Base-by-base conservation (phyloP, 352 stramenopile genomes). In the Globisporangium parvum region DNA sequence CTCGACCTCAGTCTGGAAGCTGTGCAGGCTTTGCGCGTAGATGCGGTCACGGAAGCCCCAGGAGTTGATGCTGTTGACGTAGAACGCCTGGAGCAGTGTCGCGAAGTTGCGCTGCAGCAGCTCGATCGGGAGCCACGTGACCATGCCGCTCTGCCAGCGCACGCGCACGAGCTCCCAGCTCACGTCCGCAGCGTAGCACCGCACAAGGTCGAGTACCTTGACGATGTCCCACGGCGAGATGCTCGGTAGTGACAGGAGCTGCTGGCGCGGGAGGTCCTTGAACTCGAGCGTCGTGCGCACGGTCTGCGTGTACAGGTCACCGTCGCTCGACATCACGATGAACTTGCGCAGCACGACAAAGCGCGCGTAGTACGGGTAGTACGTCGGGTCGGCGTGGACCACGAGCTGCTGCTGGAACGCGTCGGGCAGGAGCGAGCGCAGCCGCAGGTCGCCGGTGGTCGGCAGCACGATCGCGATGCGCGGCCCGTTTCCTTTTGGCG, bases 1-100 rank as follows among this genome's bases (percentile, higher is more conserved):
- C 59, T 91, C 78, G 17, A 88, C 73, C 50, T 91, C 80, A 1
- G 80, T 91, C 33, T 62, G 67, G 51, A 72, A 82, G 2, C 31
- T 42, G 15, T 41, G 45, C 12, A 85, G 63, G 35, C 67, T 86
- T 11, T 65, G 53, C 1, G 63, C 59, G 28, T 70, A 60, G 26
- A 89, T 56, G 33, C 80, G 78, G 23, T 66, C 53, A 37, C 71
- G 66, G 44, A 88, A 80, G 6, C 55, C 66, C 80, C 80, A 91
- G 39, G 80, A 91, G 58, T 91, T 91, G 59, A 88, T 73, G 26
- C 62, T 84, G 52, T 81, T 87, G 44, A 89, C 78, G 49, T 87
- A 91, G 55, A 91, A 88, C 52, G 81, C 73, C 52, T 91, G 77
- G 47, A 91, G 57, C 46, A 88, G 51, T 11, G 76, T 56, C 17